Evolutionary conservation across 2,329 filamentous ascomycete species (phyloP).

Genomic region (Cercospora sp.): DNA sequence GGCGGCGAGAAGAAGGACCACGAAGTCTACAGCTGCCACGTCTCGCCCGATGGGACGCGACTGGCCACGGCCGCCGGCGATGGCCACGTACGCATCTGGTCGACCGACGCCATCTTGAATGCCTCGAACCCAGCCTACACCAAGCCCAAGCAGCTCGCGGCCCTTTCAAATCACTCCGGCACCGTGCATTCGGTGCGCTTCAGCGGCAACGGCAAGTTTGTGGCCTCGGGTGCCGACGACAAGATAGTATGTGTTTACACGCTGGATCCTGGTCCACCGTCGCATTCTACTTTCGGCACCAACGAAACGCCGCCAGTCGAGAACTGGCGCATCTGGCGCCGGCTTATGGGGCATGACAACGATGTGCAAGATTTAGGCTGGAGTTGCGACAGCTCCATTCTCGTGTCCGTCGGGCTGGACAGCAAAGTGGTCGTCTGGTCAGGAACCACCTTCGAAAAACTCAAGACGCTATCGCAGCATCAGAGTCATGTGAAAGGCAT

Average conservation of each 20-base stretch:
- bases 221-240: constrained; percentile 96
- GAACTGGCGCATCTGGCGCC: constrained; percentile 95
- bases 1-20: constrained; percentile 97
- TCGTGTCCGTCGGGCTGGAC: constrained; percentile 94
- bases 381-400: constrained; percentile 92
- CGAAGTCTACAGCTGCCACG: constrained; percentile 97
- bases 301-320: constrained; percentile 91
- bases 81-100: constrained; percentile 97
- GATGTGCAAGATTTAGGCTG: constrained; percentile 97
- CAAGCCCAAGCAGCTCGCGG: constrained; percentile 88
- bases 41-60: constrained; percentile 89
- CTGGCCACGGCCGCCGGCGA: constrained; percentile 95
- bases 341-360: constrained; percentile 94
- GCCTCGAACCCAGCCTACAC: constrained; percentile 69
- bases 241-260: constrained; percentile 98
- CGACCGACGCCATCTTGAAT: constrained; percentile 87
- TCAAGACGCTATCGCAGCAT: constrained; percentile 89
- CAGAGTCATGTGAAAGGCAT: constrained; percentile 98
- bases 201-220: constrained; percentile 89
- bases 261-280: constrained; percentile 76
- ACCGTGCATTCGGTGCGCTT: constrained; percentile 97
- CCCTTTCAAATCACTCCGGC: constrained; percentile 97
- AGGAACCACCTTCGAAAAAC: constrained; percentile 94
- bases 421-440: constrained; percentile 99
- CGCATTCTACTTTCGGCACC: constrained; percentile 75